These are phyloP conservation scores for Tulasnella sp. DNA, from an alignment of 768 basidiomycete genomes.

Conservation along the genomic window DNA sequence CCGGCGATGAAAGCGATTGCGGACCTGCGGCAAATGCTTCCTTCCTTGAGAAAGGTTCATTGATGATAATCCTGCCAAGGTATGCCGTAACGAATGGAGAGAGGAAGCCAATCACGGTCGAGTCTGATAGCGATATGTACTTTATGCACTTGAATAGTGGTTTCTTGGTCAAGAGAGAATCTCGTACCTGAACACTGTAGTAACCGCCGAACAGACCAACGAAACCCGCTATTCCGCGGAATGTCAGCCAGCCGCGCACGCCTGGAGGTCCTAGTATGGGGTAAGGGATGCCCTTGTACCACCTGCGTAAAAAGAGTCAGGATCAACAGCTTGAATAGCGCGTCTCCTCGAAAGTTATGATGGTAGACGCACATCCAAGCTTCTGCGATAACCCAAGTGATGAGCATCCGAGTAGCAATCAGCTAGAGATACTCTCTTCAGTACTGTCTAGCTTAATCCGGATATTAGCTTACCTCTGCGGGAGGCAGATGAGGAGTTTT, in stretches of 20 bases:
- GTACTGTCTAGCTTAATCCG: not conserved
- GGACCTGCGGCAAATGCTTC: constrained; percentile 4
- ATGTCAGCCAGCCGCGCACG: not conserved
- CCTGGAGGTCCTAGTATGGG: constrained; percentile 6
- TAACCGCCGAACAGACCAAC: constrained; percentile 4
- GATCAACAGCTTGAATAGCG: not conserved
- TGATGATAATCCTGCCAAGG: constrained; percentile 1
- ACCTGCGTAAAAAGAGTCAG: not conserved
- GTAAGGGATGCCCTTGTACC: not conserved
- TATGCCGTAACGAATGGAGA: constrained; percentile 5
- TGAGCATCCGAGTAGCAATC: not conserved
- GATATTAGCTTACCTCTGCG: not conserved
- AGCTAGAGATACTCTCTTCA: not conserved
- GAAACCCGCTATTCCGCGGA: constrained; percentile 2
- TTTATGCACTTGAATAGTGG: not conserved
- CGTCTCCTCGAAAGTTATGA: not conserved
- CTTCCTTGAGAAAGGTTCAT: constrained; percentile 1
- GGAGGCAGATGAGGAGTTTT: not conserved
- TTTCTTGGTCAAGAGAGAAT: not conserved
- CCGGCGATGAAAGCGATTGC: not conserved
- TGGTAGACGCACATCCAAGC: constrained; percentile 6
- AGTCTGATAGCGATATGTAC: constrained; percentile 10
- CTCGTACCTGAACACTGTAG: constrained; percentile 10
- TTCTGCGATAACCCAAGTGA: not conserved
- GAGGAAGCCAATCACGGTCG: constrained; percentile 1